Base-by-base conservation (phyloP, 768 basidiomycete species). In the Pholiota microspora region DNA sequence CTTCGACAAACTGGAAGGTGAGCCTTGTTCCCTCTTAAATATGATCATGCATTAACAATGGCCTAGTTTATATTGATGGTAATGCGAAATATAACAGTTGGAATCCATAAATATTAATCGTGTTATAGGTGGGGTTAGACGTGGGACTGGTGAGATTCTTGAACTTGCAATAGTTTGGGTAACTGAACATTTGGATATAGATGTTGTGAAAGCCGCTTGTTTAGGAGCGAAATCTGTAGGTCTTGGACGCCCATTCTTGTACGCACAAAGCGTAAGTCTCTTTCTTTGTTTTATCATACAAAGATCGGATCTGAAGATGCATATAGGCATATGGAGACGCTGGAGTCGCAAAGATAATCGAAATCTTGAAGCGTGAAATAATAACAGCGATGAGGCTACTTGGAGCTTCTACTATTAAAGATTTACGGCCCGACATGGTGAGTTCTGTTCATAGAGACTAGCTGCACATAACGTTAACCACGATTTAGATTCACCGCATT, bases 201-300 rank as follows among this genome's bases (percentile, higher is more conserved):
- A 95, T 71, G 85, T 94, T 13, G 72, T 97, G 45, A 97, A 96
- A 69, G 94, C 94, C 0, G 71, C 96, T 8, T 95, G 92, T 65
- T 76, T 97, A 7, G 94, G 94, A 8, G 94, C 94, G 2, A 86
- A 72, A 58, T 91, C 88, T 7, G 91, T 94, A 15, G 94, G 94
- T 3, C 72, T 97, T 28, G 94, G 94, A 2, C 77, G 94, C 12
- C 79, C 89, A 12, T 91, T 94, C 76, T 76, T 97, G 9, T 96
- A 89, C 63, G 92, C 88, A 1, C 87, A 91, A 71, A 88, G 88
- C 62, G 89, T 90, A 69, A 64, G 80, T 65, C 10, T 8, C 31
- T n/a, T 42, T 8, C 7, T 8, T 44, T 25, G 31, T 7, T 13
- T 21, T 46, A 40, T 24, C 16, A 42, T 24, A 24, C 10, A 25